Conservation (phyloP, 805 yeast genomes). For the Maudiozyma serrabonitensis region DNA sequence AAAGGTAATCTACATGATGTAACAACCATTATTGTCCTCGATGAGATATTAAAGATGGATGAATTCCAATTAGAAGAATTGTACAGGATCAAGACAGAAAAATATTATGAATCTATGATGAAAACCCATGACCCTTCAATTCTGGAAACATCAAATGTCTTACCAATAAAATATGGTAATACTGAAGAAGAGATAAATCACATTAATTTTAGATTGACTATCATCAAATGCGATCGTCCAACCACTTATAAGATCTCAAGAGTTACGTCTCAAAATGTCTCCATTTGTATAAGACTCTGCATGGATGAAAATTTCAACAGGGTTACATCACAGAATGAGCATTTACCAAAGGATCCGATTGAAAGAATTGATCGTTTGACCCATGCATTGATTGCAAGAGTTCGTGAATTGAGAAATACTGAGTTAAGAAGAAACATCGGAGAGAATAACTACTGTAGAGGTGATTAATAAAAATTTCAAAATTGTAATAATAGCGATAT, state of each 20-base stretch:
- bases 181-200: slow-evolving; percentile 5
- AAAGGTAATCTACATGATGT: slow-evolving; percentile 19
- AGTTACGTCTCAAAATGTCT: slow-evolving; percentile 7
- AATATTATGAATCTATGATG: slow-evolving; percentile 2
- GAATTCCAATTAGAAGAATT: slow-evolving; percentile 17
- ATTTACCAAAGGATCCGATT: slow-evolving; percentile 7
- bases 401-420: slow-evolving; percentile 14
- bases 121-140: slow-evolving; percentile 10
- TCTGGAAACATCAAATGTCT: slow-evolving; percentile 15
- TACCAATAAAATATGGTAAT: slow-evolving; percentile 12
- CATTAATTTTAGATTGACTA: slow-evolving; percentile 14
- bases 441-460: slow-evolving; percentile 19
- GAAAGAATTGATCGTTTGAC: slow-evolving; percentile 17
- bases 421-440: slow-evolving; percentile 26
- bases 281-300: slow-evolving; percentile 14
- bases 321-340: slow-evolving; percentile 1
- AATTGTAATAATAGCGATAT: no score
- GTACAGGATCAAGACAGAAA: slow-evolving; percentile 17
- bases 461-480: background rate
- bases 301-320: slow-evolving; percentile 8
- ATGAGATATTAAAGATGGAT: slow-evolving; percentile 17
- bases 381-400: slow-evolving; percentile 10
- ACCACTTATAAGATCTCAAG: slow-evolving; percentile 12
- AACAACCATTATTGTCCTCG: slow-evolving; percentile 17
- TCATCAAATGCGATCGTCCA: slow-evolving; percentile 11